Evolutionary conservation across 2,329 filamentous ascomycete species (phyloP), one percentile per base, ranked within the genome.

Genomic region (Volutella citrinella): DNA sequence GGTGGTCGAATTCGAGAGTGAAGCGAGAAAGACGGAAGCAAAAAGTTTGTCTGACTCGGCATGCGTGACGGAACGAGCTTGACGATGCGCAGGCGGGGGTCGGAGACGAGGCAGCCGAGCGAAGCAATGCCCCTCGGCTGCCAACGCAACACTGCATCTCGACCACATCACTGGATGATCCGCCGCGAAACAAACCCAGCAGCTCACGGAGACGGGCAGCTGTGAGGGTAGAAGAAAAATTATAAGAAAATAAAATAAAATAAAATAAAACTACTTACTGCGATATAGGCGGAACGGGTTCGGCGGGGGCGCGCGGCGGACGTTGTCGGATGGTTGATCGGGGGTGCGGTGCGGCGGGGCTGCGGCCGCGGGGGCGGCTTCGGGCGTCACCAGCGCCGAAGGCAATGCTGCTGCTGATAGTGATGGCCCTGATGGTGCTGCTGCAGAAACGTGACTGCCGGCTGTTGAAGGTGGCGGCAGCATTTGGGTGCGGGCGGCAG

Each of bases 241-340:
- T 9, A 34, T n/a, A n/a, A n/a, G n/a, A n/a, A n/a, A 32, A 29
- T 10, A 30, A 27, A 21, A 22, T 7, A 10, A 28, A 24, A 29
- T 14, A 31, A 15, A 31, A 20, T 14, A 21, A 26, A 10, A 21
- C 19, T 12, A 59, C 61, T 61, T 38, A 64, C 61, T 54, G 45
- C 59, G 52, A 32, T 63, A 59, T 4, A 63, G 46, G 13, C 61
- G 59, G 40, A 64, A 64, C 0, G 61, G 61, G 49, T 64, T 58
- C 23, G 56, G 56, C 17, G 53, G 53, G 15, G 58, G 59, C 25
- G 44, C 53, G 31, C 42, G 42, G 21, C 46, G 48, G 21, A 42
- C 48, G 37, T 40, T 45, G 20, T 49, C 45, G 15, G 46, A 43
- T 18, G 43, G 45, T 21, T 55, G 50, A 24, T 59, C 52, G 15